Conservation (phyloP, 2,329 filamentous ascomycete species). For the Hypomyces perniciosus region DNA sequence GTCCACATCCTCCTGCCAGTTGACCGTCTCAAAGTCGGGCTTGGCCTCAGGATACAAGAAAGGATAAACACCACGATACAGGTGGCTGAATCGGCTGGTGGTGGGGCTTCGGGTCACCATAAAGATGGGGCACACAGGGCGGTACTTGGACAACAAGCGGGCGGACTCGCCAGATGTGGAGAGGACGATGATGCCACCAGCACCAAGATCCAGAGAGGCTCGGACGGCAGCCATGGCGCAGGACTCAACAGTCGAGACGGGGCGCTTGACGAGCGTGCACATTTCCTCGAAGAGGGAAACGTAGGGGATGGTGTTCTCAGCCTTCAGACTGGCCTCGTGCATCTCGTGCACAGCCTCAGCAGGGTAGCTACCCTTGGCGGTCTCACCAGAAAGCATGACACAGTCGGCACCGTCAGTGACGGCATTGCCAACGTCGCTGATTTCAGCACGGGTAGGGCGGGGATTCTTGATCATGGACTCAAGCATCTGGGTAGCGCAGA, state of each 20-base stretch:
- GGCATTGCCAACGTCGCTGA: conserved; percentile 96
- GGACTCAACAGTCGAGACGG: conserved; percentile 83
- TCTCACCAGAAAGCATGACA: conserved; percentile 99
- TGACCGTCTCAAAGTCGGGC: conserved; percentile 86
- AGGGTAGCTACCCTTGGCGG: conserved; percentile 95
- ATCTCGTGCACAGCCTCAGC: conserved; percentile 91
- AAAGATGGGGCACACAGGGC: conserved; percentile 97
- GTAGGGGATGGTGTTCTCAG: conserved; percentile 95
- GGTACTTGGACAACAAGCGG: conserved; percentile 94
- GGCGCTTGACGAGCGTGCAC: conserved; percentile 73
- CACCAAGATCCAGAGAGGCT: conserved; percentile 91
- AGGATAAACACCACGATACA: conserved; percentile 97
- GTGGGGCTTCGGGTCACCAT: conserved; percentile 89
- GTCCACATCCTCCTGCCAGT: conserved; percentile 99
- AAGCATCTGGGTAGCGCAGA: conserved; percentile 99
- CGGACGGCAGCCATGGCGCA: conserved; percentile 96
- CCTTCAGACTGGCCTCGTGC: conserved; percentile 94
- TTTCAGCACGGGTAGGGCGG: conserved; percentile 93
- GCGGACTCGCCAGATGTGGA: conserved; percentile 95
- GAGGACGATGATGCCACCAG: conserved; percentile 90
- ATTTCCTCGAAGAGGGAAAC: conserved; percentile 96
- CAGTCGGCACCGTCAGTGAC: conserved; percentile 97
- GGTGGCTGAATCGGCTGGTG: conserved; percentile 82
- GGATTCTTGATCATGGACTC: conserved; percentile 99
- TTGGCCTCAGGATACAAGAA: conserved; percentile 92